Base-by-base conservation (phyloP, 164 flowering plant genomes). In the Aristolochia contorta region DNA sequence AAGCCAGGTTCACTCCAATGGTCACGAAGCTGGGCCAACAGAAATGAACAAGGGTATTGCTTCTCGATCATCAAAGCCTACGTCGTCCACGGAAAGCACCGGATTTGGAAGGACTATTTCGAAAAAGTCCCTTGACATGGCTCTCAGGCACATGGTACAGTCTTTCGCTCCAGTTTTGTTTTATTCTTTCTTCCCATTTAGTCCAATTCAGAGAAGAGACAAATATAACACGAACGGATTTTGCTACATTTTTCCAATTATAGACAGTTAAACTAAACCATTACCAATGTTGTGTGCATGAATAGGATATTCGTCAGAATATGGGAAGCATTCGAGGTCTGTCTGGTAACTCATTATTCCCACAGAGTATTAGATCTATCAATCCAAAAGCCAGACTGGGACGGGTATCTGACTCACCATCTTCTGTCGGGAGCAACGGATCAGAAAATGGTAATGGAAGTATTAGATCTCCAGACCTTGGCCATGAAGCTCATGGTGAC, bases 41-140 rank as follows among this genome's bases (percentile, higher is more conserved):
- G 97, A 86, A 72, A 50, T 71, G 61, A 78, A 78, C 18, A 87
- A 60, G 66, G 54, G 72, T n/a, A 37, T 78, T 58, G 61, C 30
- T 15, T 65, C 79, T 20, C 85, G 74, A 73, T 77, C 85, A 61
- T 64, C 72, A 23, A 89, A 73, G 67, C 55, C 85, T 53, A 46
- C 78, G 50, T 56, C 82, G 33, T 57, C 79, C 21, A 20, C 79
- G 1, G 97, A 90, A 19, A 75, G 78, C 71, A 74, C 77, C 45
- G 97, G 97, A 45, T 85, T 86, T 74, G 96, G 97, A 68, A 84
- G 99, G 78, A 79, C 78, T 3, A 88, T 88, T 69, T 93, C 99
- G 56, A 87, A 87, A 77, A 93, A 85, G 62, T 87, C 99, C 21
- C 78, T 90, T 46, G 99, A 90, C 66, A 88, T 93, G 97, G 94